Evolutionary conservation across 2,329 filamentous ascomycete species (phyloP).

Genomic region (Akanthomyces uredinophilus): DNA sequence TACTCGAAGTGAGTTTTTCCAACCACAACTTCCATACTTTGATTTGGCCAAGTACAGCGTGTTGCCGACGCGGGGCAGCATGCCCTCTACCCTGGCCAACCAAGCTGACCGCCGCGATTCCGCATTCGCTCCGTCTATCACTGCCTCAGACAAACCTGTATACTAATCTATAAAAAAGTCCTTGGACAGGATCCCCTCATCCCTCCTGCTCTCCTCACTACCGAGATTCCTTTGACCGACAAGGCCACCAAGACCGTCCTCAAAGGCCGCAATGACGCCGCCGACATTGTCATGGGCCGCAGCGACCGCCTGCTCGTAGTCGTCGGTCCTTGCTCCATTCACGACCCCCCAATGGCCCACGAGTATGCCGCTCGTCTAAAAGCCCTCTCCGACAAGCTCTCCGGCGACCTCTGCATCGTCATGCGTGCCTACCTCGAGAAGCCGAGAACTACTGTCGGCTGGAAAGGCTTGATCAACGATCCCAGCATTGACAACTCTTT

Average conservation of each 20-base stretch:
- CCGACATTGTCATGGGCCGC: slow-evolving; percentile 71
- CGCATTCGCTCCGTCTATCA: background rate
- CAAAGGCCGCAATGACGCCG: slow-evolving; percentile 62
- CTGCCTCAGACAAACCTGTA: background rate
- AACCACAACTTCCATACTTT: background rate
- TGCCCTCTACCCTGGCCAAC: background rate
- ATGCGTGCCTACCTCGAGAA: slow-evolving; percentile 99
- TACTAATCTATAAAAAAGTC: slow-evolving; percentile 48
- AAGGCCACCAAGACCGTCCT: slow-evolving; percentile 62
- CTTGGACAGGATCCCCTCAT: slow-evolving; percentile 92
- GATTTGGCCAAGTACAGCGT: background rate
- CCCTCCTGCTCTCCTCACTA: slow-evolving; percentile 77
- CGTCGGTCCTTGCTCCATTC: slow-evolving; percentile 93
- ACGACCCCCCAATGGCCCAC: slow-evolving; percentile 81
- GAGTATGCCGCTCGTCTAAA: slow-evolving; percentile 83
- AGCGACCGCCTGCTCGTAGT: slow-evolving; percentile 89
- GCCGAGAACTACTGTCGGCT: slow-evolving; percentile 94
- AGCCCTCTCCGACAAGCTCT: slow-evolving; percentile 70
- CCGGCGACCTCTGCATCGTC: slow-evolving; percentile 79
- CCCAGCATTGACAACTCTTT: slow-evolving; percentile 95
- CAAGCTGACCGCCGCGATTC: background rate
- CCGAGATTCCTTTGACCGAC: slow-evolving; percentile 71
- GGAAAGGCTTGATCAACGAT: slow-evolving; percentile 99
- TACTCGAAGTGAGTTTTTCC: slow-evolving; percentile 33
- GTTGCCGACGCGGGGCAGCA: background rate